phyloP scores from a whole-genome alignment of 352 stramenopile species.

The Phytophthora pinifolia region DNA sequence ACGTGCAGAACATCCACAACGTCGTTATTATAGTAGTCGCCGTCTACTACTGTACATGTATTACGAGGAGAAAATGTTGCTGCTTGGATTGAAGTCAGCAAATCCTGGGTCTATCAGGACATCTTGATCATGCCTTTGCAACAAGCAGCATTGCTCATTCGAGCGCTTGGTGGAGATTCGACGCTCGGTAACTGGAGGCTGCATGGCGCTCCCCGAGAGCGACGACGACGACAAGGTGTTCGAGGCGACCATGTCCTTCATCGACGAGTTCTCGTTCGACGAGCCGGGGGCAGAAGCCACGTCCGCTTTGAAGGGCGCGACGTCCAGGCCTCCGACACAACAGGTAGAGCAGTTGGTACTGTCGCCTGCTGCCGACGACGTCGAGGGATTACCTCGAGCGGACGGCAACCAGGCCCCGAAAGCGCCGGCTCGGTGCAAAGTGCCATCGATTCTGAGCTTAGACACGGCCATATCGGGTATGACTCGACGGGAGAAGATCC shows the following conservation, averaged over 20 bases:
- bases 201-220: constrained; percentile 8
- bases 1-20: constrained; percentile 37
- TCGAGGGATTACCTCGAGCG: neutral
- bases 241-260: constrained; percentile 27
- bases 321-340: neutral
- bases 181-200: neutral
- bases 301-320: neutral
- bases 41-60: no score
- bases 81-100: constrained; percentile 6
- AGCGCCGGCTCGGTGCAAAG: neutral
- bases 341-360: neutral
- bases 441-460: constrained; percentile 18
- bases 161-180: neutral
- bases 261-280: constrained; percentile 26
- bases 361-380: neutral
- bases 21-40: no score
- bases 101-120: constrained; percentile 13
- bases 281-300: constrained; percentile 10
- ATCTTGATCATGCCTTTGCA: constrained; percentile 10
- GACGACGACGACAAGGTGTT: constrained; percentile 22
- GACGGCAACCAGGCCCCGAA: neutral
- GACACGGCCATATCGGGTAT: no score
- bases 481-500: no score
- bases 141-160: neutral
- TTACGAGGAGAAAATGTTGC: no score